These are phyloP conservation scores for Paulownia fortunei DNA, from an alignment of 257 asterid genomes.

Conservation along the genomic window DNA sequence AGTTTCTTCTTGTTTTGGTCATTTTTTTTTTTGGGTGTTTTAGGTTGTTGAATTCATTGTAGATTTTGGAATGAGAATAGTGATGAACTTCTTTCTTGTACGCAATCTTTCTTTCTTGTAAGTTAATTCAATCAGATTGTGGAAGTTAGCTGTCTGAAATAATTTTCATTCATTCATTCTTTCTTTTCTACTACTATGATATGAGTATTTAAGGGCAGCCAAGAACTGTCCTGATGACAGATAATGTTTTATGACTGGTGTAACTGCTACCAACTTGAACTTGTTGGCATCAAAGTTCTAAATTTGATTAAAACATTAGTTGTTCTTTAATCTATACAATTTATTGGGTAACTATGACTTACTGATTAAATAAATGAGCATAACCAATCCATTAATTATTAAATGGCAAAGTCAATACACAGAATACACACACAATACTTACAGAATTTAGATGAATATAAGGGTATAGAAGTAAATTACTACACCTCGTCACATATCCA, in stretches of 20 bases:
- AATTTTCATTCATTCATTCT: too few species aligned
- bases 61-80: slow-evolving; percentile 1
- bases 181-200: too few species aligned
- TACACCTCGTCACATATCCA: neutral
- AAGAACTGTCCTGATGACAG: too few species aligned
- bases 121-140: neutral
- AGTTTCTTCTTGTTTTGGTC: neutral
- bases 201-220: too few species aligned
- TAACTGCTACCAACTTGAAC: too few species aligned
- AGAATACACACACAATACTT: neutral
- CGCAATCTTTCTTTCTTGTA: neutral
- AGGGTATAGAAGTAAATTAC: neutral
- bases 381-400: neutral
- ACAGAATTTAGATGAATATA: neutral
- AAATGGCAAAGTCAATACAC: too few species aligned
- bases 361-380: neutral
- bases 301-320: too few species aligned
- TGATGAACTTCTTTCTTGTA: neutral
- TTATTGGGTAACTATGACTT: too few species aligned
- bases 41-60: slow-evolving; percentile 4
- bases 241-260: too few species aligned
- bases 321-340: too few species aligned
- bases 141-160: neutral
- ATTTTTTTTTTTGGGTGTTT: neutral
- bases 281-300: too few species aligned